These are phyloP conservation scores for Globisporangium abappressorium DNA, from an alignment of 352 stramenopile species.

Conservation along the genomic window DNA sequence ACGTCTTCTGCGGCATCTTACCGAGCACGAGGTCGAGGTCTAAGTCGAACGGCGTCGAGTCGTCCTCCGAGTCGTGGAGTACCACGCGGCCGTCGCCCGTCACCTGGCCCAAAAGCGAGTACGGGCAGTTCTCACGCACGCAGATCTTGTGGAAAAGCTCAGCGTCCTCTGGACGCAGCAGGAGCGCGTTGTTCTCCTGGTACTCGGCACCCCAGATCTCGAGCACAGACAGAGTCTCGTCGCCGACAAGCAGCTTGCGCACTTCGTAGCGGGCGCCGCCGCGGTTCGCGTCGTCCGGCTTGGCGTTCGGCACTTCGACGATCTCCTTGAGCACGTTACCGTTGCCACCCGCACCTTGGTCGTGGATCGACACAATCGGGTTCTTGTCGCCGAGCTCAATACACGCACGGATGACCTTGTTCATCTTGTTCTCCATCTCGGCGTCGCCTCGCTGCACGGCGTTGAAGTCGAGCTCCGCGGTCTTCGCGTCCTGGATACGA, in stretches of 20 bases:
- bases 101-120: conserved; percentile 94
- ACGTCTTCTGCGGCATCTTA: conserved; percentile 99
- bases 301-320: conserved; percentile 86
- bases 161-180: conserved; percentile 90
- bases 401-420: conserved; percentile 98
- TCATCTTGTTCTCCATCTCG: conserved; percentile 99
- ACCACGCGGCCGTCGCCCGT: conserved; percentile 96
- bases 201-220: conserved; percentile 99
- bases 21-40: conserved; percentile 97
- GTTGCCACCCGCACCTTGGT: conserved; percentile 99
- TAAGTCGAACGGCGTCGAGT: conserved; percentile 95
- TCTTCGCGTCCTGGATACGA: conserved; percentile 92
- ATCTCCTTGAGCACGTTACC: conserved; percentile 99
- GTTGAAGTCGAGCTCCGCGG: conserved; percentile 98
- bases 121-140: conserved; percentile 96
- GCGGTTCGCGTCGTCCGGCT: conserved; percentile 87
- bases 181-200: conserved; percentile 98
- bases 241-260: conserved; percentile 94
- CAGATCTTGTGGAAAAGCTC: conserved; percentile 95
- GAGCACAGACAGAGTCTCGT: conserved; percentile 97
- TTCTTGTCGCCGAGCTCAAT: conserved; percentile 97
- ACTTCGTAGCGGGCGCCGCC: conserved; percentile 93
- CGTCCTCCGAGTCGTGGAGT: conserved; percentile 94
- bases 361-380: conserved; percentile 99
- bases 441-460: conserved; percentile 99